A percentile compares a stretch with the other conserved stretches of the same genome.
Conservation (phyloP, 2,329 filamentous ascomycete species). For the Metarhizium robertsii region DNA sequence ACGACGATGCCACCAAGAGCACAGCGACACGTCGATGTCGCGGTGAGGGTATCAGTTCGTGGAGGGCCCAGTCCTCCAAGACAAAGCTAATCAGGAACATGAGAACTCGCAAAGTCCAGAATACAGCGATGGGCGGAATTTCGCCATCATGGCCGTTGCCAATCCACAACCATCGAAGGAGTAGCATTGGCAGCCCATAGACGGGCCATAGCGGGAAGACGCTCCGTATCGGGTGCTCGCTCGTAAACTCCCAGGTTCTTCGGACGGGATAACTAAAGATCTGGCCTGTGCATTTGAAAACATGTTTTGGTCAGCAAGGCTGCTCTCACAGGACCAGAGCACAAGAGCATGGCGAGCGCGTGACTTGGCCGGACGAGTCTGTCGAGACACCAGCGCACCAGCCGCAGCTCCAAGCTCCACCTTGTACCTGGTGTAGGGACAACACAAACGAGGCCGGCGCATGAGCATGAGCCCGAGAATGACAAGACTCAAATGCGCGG, state of each 20-base stretch:
- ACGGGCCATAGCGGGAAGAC: constrained; percentile 94
- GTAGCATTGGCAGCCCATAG: constrained; percentile 87
- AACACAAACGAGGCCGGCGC: no score
- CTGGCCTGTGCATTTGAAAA: constrained; percentile 49
- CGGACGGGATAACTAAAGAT: constrained; percentile 88
- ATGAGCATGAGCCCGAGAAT: not conserved
- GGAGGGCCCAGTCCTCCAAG: constrained; percentile 92
- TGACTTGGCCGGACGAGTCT: not conserved
- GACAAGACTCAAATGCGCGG: not conserved
- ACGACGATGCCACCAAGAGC: constrained; percentile 84
- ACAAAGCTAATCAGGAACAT: constrained; percentile 97
- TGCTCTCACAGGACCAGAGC: not conserved
- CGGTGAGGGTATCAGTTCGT: constrained; percentile 75
- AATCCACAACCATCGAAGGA: constrained; percentile 86
- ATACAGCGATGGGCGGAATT: constrained; percentile 76
- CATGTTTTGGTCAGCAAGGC: not conserved
- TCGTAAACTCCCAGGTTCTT: constrained; percentile 93
- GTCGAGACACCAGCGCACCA: not conserved
- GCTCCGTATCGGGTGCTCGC: constrained; percentile 80
- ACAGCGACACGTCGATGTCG: constrained; percentile 65
- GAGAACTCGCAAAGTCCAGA: constrained; percentile 77
- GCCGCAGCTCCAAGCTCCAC: not conserved
- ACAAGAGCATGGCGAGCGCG: not conserved
- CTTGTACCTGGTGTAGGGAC: not conserved
- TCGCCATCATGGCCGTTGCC: constrained; percentile 69